Conservation (phyloP, 495 filamentous ascomycete genomes). For the Penicillium alfredii region DNA sequence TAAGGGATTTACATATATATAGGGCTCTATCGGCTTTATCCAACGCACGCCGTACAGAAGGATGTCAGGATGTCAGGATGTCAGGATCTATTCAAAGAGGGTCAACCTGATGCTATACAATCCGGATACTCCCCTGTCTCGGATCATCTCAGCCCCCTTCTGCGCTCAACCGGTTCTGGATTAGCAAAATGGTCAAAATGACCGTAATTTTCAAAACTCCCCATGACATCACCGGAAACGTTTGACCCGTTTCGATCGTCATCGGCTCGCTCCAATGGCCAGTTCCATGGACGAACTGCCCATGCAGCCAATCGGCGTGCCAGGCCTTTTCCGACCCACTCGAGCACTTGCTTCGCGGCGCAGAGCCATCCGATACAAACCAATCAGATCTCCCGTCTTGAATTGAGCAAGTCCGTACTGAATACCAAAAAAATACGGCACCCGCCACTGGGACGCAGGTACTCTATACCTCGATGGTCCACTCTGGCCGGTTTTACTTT, state of each 20-base stretch:
- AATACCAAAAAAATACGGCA: slow-evolving; percentile 12
- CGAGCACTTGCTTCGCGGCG: slow-evolving; percentile 20
- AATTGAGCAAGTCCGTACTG: no score
- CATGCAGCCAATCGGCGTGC: slow-evolving; percentile 20
- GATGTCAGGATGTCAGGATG: no score
- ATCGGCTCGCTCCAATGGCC: slow-evolving; percentile 35
- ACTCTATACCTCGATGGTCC: slow-evolving; percentile 20
- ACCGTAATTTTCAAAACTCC: slow-evolving; percentile 16
- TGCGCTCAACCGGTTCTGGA: no score
- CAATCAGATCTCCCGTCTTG: no score
- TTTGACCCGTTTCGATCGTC: slow-evolving; percentile 36
- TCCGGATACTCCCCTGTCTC: not conserved
- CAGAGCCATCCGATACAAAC: slow-evolving; percentile 10
- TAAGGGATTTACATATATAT: no score
- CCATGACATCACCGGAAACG: slow-evolving; percentile 34
- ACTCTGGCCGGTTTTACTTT: slow-evolving; percentile 8
- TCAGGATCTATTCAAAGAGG: no score
- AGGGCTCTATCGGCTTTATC: no score
- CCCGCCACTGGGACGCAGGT: slow-evolving; percentile 19
- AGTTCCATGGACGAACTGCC: slow-evolving; percentile 27
- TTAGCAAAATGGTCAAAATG: no score
- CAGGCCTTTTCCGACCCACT: slow-evolving; percentile 25
- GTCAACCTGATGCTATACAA: no score
- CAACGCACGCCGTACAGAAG: no score
- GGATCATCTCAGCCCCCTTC: not conserved